Conservation (phyloP, 176 grass and related monocot genomes). For the Musa troglodytarum region DNA sequence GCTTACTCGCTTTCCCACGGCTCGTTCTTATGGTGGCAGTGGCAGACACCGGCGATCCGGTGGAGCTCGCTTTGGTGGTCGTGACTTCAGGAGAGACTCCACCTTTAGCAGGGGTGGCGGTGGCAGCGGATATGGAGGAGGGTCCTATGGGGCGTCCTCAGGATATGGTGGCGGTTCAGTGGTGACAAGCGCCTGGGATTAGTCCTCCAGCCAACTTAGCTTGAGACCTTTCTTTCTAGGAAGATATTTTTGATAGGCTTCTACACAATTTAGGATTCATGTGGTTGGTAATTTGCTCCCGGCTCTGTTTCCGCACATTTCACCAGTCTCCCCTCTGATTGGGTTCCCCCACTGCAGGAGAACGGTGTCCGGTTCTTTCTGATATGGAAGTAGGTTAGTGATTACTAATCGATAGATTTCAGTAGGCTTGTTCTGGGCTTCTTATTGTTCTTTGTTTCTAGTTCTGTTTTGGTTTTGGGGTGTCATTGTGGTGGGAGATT, state of each 20-base stretch:
- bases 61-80: constrained; percentile 3
- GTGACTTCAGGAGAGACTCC: constrained; percentile 14
- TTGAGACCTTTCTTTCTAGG: not conserved
- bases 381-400: not conserved
- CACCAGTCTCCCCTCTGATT: too few species aligned
- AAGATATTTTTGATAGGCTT: not conserved
- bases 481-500: not conserved
- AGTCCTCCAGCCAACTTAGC: not conserved
- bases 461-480: not conserved
- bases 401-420: not conserved
- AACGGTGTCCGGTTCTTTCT: not conserved
- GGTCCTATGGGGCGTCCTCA: constrained; percentile 1
- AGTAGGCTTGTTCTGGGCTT: not conserved
- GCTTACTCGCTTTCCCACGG: constrained; percentile 1
- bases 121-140: not conserved
- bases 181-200: constrained; percentile 7
- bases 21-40: not conserved
- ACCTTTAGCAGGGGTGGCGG: not conserved
- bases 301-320: too few species aligned
- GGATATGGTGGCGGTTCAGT: constrained; percentile 7
- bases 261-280: not conserved
- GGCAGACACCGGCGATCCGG: constrained; percentile 5
- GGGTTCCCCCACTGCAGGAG: not conserved
- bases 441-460: not conserved
- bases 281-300: not conserved